These are phyloP conservation scores for Coemansia linderi DNA, from an alignment of 371 early-diverging fungal species.

Conservation along the genomic window DNA sequence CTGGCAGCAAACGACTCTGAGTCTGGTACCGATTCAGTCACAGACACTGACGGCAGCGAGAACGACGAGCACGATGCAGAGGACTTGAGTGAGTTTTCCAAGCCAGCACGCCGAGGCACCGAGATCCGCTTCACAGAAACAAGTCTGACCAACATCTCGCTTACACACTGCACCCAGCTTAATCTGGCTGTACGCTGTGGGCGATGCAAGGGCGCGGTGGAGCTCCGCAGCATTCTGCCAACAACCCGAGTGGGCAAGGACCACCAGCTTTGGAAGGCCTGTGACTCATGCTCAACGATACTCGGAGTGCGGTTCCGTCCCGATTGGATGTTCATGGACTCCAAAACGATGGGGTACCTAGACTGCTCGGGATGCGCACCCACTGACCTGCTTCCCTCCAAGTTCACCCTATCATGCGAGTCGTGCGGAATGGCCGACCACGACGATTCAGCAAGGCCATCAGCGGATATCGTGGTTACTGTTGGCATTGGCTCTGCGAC, in stretches of 20 bases:
- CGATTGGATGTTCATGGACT: conserved; percentile 63
- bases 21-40: conserved; percentile 13
- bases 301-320: conserved; percentile 64
- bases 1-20: conserved; percentile 11
- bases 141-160: conserved; percentile 62
- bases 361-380: conserved; percentile 70
- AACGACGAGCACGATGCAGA: conserved; percentile 16
- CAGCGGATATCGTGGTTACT: conserved; percentile 10
- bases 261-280: conserved; percentile 65
- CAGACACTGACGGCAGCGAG: conserved; percentile 15
- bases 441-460: not conserved
- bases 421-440: conserved; percentile 38
- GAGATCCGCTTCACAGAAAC: conserved; percentile 69
- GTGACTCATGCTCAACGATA: conserved; percentile 67
- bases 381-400: conserved; percentile 68
- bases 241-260: conserved; percentile 36
- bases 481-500: conserved; percentile 22
- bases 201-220: conserved; percentile 69
- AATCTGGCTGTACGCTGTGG: conserved; percentile 69
- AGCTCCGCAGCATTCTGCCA: conserved; percentile 61
- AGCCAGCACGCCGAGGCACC: conserved; percentile 61
- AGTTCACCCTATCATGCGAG: conserved; percentile 68
- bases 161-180: conserved; percentile 65
- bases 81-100: conserved; percentile 9
- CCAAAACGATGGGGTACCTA: conserved; percentile 67